Evolutionary conservation across 306 rosid genomes (phyloP).

Genomic region (Alnus rubra): DNA sequence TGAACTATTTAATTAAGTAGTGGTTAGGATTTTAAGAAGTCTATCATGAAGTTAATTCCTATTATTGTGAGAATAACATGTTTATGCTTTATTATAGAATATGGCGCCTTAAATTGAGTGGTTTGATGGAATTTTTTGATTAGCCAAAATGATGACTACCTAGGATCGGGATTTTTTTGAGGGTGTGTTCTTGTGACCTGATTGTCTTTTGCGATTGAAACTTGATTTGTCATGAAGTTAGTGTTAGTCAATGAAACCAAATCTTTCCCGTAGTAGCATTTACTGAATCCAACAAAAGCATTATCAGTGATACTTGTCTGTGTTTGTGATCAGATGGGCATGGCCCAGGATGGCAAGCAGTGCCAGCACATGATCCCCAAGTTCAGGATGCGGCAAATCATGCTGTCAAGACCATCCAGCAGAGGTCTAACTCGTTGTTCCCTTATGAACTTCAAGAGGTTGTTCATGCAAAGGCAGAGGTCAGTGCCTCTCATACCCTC

Average conservation of each 20-base stretch:
- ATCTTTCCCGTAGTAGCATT: not conserved
- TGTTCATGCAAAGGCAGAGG: slow-evolving; percentile 84
- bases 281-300: not conserved
- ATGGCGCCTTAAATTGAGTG: no score
- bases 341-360: slow-evolving; percentile 60
- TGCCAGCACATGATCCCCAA: slow-evolving; percentile 67
- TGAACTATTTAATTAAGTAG: no score
- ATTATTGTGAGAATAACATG: no score
- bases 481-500: slow-evolving; percentile 28
- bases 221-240: not conserved
- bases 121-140: no score
- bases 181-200: not conserved
- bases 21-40: no score
- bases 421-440: slow-evolving; percentile 67
- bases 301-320: slow-evolving; percentile 5
- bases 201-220: not conserved
- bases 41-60: no score
- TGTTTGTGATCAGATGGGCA: slow-evolving; percentile 49
- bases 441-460: slow-evolving; percentile 74
- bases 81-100: no score
- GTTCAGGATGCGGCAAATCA: slow-evolving; percentile 85
- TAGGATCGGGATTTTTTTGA: not conserved
- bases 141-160: not conserved
- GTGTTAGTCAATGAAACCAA: not conserved
- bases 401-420: slow-evolving; percentile 69